Conservation (phyloP, 2,329 filamentous ascomycete genomes). For the Esteya vermicola region DNA sequence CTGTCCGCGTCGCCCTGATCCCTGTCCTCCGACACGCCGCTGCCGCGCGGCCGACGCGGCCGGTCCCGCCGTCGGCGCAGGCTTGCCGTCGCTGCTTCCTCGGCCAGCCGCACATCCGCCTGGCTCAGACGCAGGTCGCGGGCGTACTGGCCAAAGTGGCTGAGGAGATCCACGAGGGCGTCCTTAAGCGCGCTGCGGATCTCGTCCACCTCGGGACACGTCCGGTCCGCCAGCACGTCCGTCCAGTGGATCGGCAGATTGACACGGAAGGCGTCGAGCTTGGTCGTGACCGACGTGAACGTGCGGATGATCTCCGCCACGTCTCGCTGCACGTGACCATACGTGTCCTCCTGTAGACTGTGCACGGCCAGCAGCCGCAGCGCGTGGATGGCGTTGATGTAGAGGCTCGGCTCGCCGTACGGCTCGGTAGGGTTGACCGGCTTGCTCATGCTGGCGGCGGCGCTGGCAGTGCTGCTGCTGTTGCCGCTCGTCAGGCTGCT, state of each 20-base stretch:
- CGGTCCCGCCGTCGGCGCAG: constrained; percentile 10
- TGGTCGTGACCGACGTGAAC: constrained; percentile 53
- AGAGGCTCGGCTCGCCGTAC: constrained; percentile 52
- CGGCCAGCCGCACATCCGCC: constrained; percentile 60
- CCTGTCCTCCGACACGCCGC: constrained; percentile 5
- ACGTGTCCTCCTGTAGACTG: constrained; percentile 68
- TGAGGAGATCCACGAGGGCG: constrained; percentile 51
- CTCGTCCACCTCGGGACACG: constrained; percentile 54
- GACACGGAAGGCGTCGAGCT: constrained; percentile 53
- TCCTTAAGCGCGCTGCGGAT: constrained; percentile 50
- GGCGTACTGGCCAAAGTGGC: constrained; percentile 62
- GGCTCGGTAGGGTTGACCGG: no score
- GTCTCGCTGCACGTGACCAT: constrained; percentile 73
- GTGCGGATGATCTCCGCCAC: constrained; percentile 61
- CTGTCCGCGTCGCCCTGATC: background rate
- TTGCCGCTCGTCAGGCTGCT: no score
- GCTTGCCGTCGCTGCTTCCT: constrained; percentile 35
- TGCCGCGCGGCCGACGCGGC: no score
- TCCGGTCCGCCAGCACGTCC: constrained; percentile 45
- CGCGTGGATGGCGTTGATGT: constrained; percentile 58
- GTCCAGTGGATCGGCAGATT: constrained; percentile 60
- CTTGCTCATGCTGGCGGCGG: no score
- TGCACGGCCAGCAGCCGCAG: constrained; percentile 55
- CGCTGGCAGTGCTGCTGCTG: no score
- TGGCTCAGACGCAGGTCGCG: constrained; percentile 53